These are phyloP conservation scores for Pichia norvegensis DNA, from an alignment of 1,139 yeast genomes.

Conservation along the genomic window DNA sequence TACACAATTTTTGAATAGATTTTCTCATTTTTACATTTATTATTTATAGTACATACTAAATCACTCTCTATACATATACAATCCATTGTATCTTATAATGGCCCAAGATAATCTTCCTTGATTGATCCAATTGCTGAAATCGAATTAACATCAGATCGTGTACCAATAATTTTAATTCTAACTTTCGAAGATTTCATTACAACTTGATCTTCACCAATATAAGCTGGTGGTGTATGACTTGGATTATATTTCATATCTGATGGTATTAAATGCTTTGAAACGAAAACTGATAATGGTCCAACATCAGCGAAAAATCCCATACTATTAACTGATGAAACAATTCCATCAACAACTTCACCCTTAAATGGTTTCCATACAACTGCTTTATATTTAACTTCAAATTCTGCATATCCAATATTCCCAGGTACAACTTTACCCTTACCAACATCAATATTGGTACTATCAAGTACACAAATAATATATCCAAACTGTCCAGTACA, in stretches of 20 bases:
- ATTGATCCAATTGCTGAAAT: slow-evolving; percentile 96
- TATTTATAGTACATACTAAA: background rate
- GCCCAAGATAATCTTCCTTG: slow-evolving; percentile 94
- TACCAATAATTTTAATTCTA: slow-evolving; percentile 92
- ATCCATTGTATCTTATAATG: slow-evolving; percentile 33
- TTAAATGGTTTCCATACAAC: slow-evolving; percentile 98
- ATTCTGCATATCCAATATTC: slow-evolving; percentile 83
- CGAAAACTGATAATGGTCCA: slow-evolving; percentile 92
- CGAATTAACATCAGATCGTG: slow-evolving; percentile 94
- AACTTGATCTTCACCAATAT: slow-evolving; percentile 89
- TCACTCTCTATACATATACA: background rate
- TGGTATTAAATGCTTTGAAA: slow-evolving; percentile 90
- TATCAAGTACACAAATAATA: slow-evolving; percentile 90
- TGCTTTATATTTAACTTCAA: slow-evolving; percentile 92
- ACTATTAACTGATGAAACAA: slow-evolving; percentile 88
- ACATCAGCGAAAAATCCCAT: slow-evolving; percentile 98
- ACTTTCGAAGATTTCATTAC: slow-evolving; percentile 91
- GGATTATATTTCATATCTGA: slow-evolving; percentile 92
- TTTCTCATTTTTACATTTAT: background rate
- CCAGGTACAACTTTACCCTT: slow-evolving; percentile 89
- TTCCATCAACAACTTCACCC: slow-evolving; percentile 97
- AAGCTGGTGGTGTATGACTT: slow-evolving; percentile 97
- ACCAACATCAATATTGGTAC: slow-evolving; percentile 91
- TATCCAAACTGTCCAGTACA: slow-evolving; percentile 99
- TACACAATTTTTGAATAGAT: too few species aligned